Percentiles rank a stretch among this genome's conserved stretches.
Evolutionary conservation across 2,329 filamentous ascomycete genomes (phyloP).

Genomic region (Ambrosiella beaveri): DNA sequence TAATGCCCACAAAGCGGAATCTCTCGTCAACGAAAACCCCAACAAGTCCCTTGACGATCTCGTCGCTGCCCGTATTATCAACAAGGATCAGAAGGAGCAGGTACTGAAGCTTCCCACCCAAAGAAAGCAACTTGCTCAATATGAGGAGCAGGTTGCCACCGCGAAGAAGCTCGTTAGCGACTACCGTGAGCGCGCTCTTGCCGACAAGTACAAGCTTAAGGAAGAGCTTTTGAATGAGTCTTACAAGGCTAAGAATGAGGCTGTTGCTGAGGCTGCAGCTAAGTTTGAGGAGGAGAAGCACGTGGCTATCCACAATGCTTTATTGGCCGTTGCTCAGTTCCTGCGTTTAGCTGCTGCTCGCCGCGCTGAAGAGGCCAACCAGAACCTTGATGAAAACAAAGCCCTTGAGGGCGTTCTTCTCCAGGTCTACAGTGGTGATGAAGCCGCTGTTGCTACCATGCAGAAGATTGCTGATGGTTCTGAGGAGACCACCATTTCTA

Average conservation of each 20-base stretch:
- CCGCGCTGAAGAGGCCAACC: conserved; percentile 49
- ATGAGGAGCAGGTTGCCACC: conserved; percentile 57
- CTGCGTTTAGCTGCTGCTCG: conserved; percentile 62
- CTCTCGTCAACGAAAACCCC: conserved; percentile 50
- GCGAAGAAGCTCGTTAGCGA: conserved; percentile 62
- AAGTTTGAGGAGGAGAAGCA: conserved; percentile 22
- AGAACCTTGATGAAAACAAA: conserved; percentile 52
- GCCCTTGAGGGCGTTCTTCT: conserved; percentile 67
- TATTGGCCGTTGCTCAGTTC: conserved; percentile 63
- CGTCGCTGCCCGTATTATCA: conserved; percentile 55
- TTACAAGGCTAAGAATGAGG: conserved; percentile 37
- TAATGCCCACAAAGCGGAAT: conserved; percentile 55
- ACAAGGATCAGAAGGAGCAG: conserved; percentile 62
- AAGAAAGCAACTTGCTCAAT: conserved; percentile 47
- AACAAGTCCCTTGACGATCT: conserved; percentile 57
- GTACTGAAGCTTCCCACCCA: conserved; percentile 60
- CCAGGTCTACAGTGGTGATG: conserved; percentile 62
- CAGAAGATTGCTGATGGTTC: conserved; percentile 60
- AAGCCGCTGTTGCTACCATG: conserved; percentile 55
- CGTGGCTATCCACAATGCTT: conserved; percentile 38
- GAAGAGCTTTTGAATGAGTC: conserved; percentile 34
- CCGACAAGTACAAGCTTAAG: conserved; percentile 43
- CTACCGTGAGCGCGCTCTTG: conserved; percentile 42
- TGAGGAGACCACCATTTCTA: conserved; percentile 47
- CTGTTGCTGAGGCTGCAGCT: conserved; percentile 31